phyloP scores from a whole-genome alignment of 345 rosid genomes.

The Salix udensis region DNA sequence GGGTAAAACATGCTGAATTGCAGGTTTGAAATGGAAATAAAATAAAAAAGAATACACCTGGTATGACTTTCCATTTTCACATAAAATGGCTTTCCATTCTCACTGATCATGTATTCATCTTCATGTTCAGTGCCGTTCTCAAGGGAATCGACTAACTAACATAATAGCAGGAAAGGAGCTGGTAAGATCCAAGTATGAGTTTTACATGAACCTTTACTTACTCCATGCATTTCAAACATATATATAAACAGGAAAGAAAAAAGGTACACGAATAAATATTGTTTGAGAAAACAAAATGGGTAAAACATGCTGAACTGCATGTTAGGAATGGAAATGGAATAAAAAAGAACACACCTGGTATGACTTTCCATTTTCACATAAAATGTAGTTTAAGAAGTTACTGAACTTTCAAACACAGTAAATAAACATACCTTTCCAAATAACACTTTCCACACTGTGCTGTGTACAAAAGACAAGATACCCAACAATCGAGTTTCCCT shows the following conservation, averaged over 20 bases:
- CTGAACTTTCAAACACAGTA: background rate
- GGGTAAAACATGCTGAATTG: background rate
- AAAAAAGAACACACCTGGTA: background rate
- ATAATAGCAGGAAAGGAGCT: background rate
- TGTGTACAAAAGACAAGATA: constrained; percentile 86
- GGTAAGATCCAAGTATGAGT: background rate
- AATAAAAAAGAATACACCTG: background rate
- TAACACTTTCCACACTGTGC: constrained; percentile 95
- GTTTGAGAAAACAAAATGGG: background rate
- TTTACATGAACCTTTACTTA: background rate
- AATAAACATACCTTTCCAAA: constrained; percentile 69
- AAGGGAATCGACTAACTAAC: constrained; percentile 90
- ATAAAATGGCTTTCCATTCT: constrained; percentile 31
- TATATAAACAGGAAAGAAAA: background rate
- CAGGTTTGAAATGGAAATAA: background rate
- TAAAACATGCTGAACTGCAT: background rate
- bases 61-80: background rate
- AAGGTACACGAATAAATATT: background rate
- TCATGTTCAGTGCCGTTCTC: constrained; percentile 98
- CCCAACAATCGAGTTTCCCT: constrained; percentile 93
- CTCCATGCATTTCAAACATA: background rate
- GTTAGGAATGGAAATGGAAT: background rate
- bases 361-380: background rate
- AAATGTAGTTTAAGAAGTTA: background rate
- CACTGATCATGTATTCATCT: constrained; percentile 99